phyloP scores from a whole-genome alignment of 371 early-diverging fungal genomes.

The Dinochytrium kinnereticum region DNA sequence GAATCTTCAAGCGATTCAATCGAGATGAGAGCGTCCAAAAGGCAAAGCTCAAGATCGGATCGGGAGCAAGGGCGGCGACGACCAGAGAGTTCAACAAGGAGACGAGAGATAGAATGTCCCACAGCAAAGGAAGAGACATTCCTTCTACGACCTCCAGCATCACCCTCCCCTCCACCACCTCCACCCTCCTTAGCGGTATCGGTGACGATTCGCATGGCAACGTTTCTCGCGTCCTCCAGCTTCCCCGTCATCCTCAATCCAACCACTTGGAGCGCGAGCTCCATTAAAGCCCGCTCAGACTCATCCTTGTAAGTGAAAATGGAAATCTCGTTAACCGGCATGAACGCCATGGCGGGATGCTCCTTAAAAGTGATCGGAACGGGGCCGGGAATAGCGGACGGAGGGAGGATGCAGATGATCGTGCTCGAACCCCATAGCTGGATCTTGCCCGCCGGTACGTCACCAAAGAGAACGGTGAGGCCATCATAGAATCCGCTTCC shows the following conservation, averaged over 20 bases:
- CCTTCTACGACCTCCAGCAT: background rate
- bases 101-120: constrained; percentile 12
- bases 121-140: background rate
- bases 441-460: constrained; percentile 64
- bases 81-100: constrained; percentile 11
- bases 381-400: constrained; percentile 70
- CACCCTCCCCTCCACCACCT: constrained; percentile 17
- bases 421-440: constrained; percentile 73
- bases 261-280: constrained; percentile 80
- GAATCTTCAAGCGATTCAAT: constrained; percentile 8
- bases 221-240: constrained; percentile 68
- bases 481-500: constrained; percentile 77
- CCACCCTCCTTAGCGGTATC: constrained; percentile 46
- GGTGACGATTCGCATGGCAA: constrained; percentile 74
- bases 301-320: constrained; percentile 60
- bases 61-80: background rate
- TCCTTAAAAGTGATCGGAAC: constrained; percentile 78
- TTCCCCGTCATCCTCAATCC: constrained; percentile 80
- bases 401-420: constrained; percentile 80
- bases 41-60: constrained; percentile 26
- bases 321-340: background rate
- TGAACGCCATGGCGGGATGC: constrained; percentile 11
- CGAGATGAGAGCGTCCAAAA: constrained; percentile 31
- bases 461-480: constrained; percentile 77
- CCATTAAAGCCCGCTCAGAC: constrained; percentile 80